Base-by-base conservation (phyloP, 2,329 filamentous ascomycete genomes). In the Pseudogymnoascus sp. region DNA sequence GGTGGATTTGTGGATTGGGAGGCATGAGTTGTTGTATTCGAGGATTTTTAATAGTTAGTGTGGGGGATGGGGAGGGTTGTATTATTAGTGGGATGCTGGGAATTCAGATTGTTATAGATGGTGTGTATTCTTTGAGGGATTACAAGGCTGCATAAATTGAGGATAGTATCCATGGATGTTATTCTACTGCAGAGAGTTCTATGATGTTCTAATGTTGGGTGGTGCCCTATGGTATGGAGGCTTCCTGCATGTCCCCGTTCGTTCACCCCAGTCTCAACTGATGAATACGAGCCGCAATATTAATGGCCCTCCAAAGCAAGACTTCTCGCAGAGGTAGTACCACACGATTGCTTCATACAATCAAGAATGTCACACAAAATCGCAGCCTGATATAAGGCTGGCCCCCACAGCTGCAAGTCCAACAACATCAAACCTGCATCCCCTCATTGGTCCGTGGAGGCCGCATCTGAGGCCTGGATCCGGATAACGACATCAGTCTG, bases 1-100 rank as follows among this genome's bases (percentile, higher is more conserved):
- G 1, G 86, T 93, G 83, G 90, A 95, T 77, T 73, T 95, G 34
- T 95, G 90, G 90, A 81, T 92, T 71, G 90, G 90, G 3, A 82
- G 90, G 72, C 90, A 95, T 74, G 90, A 95, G 79, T 78, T 91
- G 72, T 74, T 95, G 67, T 95, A 95, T 74, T 93, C 89, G 64
- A 84, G 90, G 69, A 93, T 95, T 62, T 95, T 95, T 72, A 95
- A 95, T 75, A 93, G 89, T 69, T 93, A 71, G 76, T n/a, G 65
- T 70, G 67, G 38, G 38, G 12, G 31, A 34, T 12, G 31, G 31
- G 11, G 36, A 10, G 2, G 37, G 14, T 4, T 60, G 34, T 40
- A 38, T 25, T 40, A 38, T 38, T 60, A 40, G 28, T 1, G 25
- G 11, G n/a, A 28, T 18, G n/a, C 12, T 16, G 25, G 50, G n/a